phyloP scores from a whole-genome alignment of 2,329 filamentous ascomycete genomes.

The Xylariaceae sp. region DNA sequence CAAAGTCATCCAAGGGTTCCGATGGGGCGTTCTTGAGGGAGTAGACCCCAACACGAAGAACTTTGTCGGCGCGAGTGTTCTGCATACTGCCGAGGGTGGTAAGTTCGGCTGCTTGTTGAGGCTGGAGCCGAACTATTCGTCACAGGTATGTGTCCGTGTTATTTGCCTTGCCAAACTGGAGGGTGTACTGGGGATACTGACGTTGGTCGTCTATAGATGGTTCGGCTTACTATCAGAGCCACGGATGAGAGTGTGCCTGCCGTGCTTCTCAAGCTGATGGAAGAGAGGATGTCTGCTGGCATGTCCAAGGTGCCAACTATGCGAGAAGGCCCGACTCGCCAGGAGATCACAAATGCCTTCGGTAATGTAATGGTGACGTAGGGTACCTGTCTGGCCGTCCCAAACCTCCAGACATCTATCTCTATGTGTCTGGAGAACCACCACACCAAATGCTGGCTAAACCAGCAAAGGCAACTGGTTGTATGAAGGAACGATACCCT shows the following conservation, averaged over 20 bases:
- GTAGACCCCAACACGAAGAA: slow-evolving; percentile 94
- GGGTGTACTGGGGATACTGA: no score
- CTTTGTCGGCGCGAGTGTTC: slow-evolving; percentile 82
- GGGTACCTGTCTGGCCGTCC: slow-evolving; percentile 13
- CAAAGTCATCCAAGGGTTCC: slow-evolving; percentile 73
- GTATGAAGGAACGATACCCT: neutral
- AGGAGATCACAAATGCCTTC: slow-evolving; percentile 52
- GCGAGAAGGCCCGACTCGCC: slow-evolving; percentile 37
- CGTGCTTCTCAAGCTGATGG: slow-evolving; percentile 78
- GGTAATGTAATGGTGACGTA: slow-evolving; percentile 49
- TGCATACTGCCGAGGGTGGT: slow-evolving; percentile 74
- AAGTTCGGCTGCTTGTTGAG: slow-evolving; percentile 93
- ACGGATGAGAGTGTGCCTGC: slow-evolving; percentile 86
- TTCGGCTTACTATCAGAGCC: slow-evolving; percentile 86
- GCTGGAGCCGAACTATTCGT: slow-evolving; percentile 88
- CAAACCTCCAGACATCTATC: no score
- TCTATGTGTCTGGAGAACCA: no score
- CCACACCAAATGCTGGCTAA: slow-evolving; percentile 1
- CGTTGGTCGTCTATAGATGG: no score
- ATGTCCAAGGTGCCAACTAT: slow-evolving; percentile 37
- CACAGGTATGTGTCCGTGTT: slow-evolving; percentile 60
- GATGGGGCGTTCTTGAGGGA: slow-evolving; percentile 77
- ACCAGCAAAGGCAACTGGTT: neutral
- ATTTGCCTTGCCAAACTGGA: neutral
- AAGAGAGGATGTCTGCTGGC: slow-evolving; percentile 65